Conservation (phyloP, 495 filamentous ascomycete species). For the Aspergillus ellipticus region DNA sequence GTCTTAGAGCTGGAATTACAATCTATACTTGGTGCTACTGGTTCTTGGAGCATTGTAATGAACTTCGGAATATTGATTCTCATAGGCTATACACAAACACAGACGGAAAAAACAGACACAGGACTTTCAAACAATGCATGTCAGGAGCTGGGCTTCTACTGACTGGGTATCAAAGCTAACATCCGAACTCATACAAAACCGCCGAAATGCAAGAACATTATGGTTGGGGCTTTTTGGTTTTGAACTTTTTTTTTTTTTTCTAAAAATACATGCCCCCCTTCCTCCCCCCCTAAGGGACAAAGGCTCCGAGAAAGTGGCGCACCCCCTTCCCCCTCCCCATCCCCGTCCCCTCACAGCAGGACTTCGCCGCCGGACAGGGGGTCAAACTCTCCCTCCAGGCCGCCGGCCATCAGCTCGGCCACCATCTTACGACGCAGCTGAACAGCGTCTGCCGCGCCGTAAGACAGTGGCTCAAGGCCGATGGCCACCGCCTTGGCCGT, state of each 20-base stretch:
- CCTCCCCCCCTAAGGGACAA: too few relatives aligned
- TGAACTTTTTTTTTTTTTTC: not conserved
- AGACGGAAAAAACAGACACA: too few relatives aligned
- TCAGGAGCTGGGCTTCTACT: constrained; percentile 22
- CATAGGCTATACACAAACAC: not conserved
- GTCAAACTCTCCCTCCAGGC: constrained; percentile 49
- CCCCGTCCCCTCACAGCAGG: constrained; percentile 21
- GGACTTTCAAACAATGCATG: too few relatives aligned
- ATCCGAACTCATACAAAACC: constrained; percentile 5
- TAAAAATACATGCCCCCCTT: not conserved
- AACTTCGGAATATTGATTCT: not conserved
- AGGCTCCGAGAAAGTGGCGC: too few relatives aligned
- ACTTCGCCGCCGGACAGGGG: constrained; percentile 22
- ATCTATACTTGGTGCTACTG: not conserved
- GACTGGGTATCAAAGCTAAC: constrained; percentile 23
- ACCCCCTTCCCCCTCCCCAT: not conserved
- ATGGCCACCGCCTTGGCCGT: constrained; percentile 68
- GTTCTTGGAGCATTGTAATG: not conserved
- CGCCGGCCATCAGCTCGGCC: constrained; percentile 64
- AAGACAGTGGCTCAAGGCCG: constrained; percentile 59
- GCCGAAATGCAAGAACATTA: not conserved
- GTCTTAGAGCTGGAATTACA: not conserved
- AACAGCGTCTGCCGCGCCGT: constrained; percentile 52
- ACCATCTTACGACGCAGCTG: constrained; percentile 61
- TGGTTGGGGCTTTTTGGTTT: not conserved